Base-by-base conservation (phyloP, 192 early-diverging fungal genomes). In the Podochytrium sp. region DNA sequence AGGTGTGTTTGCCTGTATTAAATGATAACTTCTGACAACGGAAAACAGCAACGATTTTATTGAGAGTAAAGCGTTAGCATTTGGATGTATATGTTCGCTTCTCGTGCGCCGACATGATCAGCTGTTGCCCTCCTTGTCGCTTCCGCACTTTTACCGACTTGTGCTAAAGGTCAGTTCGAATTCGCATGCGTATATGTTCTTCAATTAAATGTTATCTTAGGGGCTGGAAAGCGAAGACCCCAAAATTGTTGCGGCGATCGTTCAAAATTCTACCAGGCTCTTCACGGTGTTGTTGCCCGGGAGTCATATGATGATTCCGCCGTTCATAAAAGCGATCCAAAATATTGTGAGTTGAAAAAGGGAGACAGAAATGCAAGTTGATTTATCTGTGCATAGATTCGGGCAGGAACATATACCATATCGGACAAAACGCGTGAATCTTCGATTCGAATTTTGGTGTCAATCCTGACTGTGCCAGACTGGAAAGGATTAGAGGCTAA, bases 51-150 rank as follows among this genome's bases (percentile, higher is more conserved):
- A 89, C 43, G 83, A 89, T 25, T 90, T 80, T 61, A 79, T 81
- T 32, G 81, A 86, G 30, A 92, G 94, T 29, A 75, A 86, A 23
- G 86, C 86, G 25, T 71, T 82, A 0, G 93, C 93, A 3, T 88
- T 84, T 78, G 90, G 90, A 12, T 81, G 82, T 43, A 73, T 96
- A 16, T 95, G 94, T 67, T 76, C 88, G 27, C 84, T 93, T 65
- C 91, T 96, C 87, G 92, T 89, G 62, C 83, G 88, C n/a, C 74
- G 87, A 30, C 87, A 89, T 40, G 92, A 94, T 61, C 90, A 92
- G 72, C 67, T 77, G 1, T 75, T 91, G 50, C 73, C 86, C 40
- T 74, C 81, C 6, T 76, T 82, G 27, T 89, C 84, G 59, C 89
- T 89, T 76, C 51, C 83, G 0, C 82, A 92, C 53, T 95, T 95